Evolutionary conservation across 2,329 filamentous ascomycete species (phyloP).

Genomic region (Juglanconis sp.): DNA sequence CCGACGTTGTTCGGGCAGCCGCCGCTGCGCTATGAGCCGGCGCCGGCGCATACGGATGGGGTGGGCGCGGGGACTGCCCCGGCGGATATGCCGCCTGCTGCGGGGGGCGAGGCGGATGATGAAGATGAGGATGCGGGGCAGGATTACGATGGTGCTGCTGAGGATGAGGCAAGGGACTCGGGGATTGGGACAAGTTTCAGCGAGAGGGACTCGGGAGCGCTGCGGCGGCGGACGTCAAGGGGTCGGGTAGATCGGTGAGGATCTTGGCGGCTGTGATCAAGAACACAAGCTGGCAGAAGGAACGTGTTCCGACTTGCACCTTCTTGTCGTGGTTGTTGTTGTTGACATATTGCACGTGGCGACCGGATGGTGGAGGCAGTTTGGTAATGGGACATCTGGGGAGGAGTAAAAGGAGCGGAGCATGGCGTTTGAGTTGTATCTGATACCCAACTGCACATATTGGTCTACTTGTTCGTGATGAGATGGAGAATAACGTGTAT

Average conservation of each 20-base stretch:
- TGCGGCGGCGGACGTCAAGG: constrained; percentile 11
- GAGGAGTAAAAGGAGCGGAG: not conserved
- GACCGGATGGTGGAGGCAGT: not conserved
- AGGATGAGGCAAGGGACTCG: constrained; percentile 37
- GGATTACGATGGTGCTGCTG: constrained; percentile 22
- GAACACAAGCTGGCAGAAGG: not conserved
- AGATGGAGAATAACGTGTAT: not conserved
- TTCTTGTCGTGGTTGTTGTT: not conserved
- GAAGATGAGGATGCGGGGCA: constrained; percentile 25
- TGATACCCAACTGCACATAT: constrained; percentile 1
- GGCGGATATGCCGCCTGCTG: constrained; percentile 18
- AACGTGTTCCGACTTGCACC: too few species aligned
- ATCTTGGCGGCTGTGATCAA: not conserved
- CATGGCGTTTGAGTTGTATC: not conserved
- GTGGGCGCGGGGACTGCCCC: not conserved
- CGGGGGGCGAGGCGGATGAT: constrained; percentile 33
- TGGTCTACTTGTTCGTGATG: not conserved
- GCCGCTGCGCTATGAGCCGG: constrained; percentile 23
- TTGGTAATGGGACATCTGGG: too few species aligned
- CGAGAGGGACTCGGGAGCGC: constrained; percentile 9
- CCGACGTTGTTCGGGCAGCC: constrained; percentile 16
- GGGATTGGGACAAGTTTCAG: constrained; percentile 55
- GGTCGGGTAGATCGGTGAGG: not conserved
- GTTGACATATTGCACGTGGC: not conserved
- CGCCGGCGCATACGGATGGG: constrained; percentile 19